Conservation (phyloP, 495 filamentous ascomycete genomes). For the Annulohypoxylon nitens region DNA sequence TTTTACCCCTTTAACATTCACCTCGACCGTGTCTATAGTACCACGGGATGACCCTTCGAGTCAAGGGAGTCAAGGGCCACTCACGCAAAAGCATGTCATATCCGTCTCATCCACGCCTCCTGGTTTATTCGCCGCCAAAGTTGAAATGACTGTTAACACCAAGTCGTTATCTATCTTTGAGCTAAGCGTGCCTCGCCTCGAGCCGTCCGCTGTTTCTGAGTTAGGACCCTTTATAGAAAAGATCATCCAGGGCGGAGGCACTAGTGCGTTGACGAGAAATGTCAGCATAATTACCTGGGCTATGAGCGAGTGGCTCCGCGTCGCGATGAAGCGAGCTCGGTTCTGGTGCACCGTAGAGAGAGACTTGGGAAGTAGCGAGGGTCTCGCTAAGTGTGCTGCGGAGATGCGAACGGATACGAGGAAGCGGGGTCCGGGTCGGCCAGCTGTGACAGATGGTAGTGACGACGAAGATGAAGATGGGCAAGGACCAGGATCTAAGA, state of each 20-base stretch:
- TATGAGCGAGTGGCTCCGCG: constrained; percentile 66
- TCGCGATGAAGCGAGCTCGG: constrained; percentile 58
- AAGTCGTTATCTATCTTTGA: constrained; percentile 53
- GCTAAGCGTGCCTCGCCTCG: constrained; percentile 58
- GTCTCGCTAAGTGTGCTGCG: constrained; percentile 47
- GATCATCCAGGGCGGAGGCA: constrained; percentile 38
- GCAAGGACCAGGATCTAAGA: constrained; percentile 23
- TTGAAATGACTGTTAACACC: constrained; percentile 64
- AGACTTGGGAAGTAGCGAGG: constrained; percentile 54
- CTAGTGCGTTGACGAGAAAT: constrained; percentile 57
- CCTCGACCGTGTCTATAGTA: constrained; percentile 61
- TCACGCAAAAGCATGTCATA: constrained; percentile 59
- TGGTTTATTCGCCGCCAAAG: constrained; percentile 59
- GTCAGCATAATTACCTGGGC: constrained; percentile 62
- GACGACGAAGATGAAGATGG: constrained; percentile 31
- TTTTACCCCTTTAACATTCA: constrained; percentile 68
- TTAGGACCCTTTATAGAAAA: constrained; percentile 57
- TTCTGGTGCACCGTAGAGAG: constrained; percentile 61
- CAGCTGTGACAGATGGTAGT: constrained; percentile 30
- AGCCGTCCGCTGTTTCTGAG: constrained; percentile 58
- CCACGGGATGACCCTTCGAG: constrained; percentile 42
- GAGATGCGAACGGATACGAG: constrained; percentile 42
- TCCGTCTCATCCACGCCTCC: constrained; percentile 52
- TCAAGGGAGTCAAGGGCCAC: constrained; percentile 46
- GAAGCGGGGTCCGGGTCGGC: constrained; percentile 32